Evolutionary conservation across 1,284 basidiomycete species (phyloP).

Genomic region (Phylloporus gajari): DNA sequence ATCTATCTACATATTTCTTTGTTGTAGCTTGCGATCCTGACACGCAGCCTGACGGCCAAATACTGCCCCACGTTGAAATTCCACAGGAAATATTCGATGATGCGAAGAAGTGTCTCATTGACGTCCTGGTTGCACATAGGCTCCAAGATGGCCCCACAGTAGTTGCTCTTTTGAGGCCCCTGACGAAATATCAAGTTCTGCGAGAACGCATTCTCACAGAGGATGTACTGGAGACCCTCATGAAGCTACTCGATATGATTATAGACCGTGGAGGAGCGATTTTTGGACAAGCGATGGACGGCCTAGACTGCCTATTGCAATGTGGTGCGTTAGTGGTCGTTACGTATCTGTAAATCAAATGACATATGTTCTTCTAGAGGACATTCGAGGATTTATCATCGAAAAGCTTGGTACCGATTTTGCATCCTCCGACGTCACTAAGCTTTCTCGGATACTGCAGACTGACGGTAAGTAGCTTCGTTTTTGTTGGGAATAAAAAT

Average conservation of each 20-base stretch:
- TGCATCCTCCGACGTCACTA: not conserved
- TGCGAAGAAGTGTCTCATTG: too few species aligned
- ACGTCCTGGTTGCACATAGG: too few species aligned
- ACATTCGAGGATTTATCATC: constrained; percentile 15
- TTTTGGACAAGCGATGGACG: constrained; percentile 38
- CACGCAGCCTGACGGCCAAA: too few species aligned
- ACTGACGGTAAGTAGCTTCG: constrained; percentile 15
- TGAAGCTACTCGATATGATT: constrained; percentile 28
- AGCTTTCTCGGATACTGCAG: constrained; percentile 29
- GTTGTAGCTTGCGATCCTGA: too few species aligned
- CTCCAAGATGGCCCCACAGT: constrained; percentile 18
- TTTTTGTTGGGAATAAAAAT: not conserved
- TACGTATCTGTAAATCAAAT: not conserved
- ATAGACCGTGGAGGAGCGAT: constrained; percentile 2
- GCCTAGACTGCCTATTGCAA: constrained; percentile 31
- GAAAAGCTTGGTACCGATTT: constrained; percentile 14
- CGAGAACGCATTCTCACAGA: constrained; percentile 25
- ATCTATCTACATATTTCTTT: too few species aligned
- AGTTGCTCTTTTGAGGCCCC: constrained; percentile 33
- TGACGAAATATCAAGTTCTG: constrained; percentile 28
- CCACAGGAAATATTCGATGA: too few species aligned
- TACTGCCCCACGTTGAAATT: too few species aligned
- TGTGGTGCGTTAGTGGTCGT: constrained; percentile 24
- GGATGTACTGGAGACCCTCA: constrained; percentile 27
- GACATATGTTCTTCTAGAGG: constrained; percentile 16